These are phyloP conservation scores for Penicillium egyptiacum DNA, from an alignment of 495 filamentous ascomycete species.

Conservation along the genomic window DNA sequence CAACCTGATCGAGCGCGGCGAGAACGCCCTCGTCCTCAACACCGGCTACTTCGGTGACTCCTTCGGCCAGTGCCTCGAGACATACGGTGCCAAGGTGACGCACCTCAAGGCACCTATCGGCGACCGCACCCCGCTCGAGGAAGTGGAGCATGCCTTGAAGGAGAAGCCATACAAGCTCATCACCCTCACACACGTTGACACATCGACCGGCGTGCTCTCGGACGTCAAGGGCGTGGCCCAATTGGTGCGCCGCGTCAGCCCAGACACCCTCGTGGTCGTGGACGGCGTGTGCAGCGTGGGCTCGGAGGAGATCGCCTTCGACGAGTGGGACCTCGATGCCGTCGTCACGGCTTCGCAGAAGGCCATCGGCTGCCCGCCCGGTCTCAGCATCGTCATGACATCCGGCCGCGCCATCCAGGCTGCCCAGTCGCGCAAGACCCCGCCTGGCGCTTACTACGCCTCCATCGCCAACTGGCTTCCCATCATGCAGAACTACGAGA, in stretches of 20 bases:
- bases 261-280: conserved; percentile 85
- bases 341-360: conserved; percentile 95
- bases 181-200: conserved; percentile 96
- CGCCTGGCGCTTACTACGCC: conserved; percentile 84
- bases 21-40: conserved; percentile 89
- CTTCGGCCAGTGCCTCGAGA: conserved; percentile 85
- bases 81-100: conserved; percentile 86
- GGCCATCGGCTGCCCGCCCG: conserved; percentile 92
- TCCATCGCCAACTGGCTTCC: conserved; percentile 97
- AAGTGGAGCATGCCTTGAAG: conserved; percentile 82
- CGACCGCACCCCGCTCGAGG: conserved; percentile 78
- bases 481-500: conserved; percentile 99
- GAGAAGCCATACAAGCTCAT: conserved; percentile 88
- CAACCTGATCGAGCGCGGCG: conserved; percentile 83
- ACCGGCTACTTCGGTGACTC: conserved; percentile 97
- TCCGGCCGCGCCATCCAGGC: conserved; percentile 84
- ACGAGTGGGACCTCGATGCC: conserved; percentile 89
- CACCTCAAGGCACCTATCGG: conserved; percentile 88
- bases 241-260: conserved; percentile 80
- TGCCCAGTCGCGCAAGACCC: conserved; percentile 75
- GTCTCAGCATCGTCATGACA: conserved; percentile 87
- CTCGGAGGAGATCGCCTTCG: conserved; percentile 92
- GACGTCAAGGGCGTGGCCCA: conserved; percentile 83
- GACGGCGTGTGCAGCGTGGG: conserved; percentile 98
- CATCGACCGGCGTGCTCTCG: conserved; percentile 90